These are phyloP conservation scores for Boletus sensibilis DNA, from an alignment of 768 basidiomycete species.

Conservation along the genomic window DNA sequence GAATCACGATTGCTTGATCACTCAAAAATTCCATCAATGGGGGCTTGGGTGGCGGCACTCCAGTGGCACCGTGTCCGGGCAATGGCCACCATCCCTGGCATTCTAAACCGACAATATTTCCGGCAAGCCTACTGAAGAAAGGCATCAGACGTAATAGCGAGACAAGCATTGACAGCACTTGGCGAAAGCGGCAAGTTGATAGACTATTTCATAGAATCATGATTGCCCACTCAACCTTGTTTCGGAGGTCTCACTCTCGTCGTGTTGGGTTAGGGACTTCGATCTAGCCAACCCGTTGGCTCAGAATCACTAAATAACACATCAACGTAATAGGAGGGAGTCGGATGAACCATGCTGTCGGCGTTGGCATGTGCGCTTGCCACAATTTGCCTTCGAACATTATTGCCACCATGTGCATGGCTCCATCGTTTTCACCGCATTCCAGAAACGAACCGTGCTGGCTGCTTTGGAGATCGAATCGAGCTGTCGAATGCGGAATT, in stretches of 20 bases:
- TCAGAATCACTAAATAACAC: neutral
- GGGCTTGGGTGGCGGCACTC: neutral
- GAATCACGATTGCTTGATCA: neutral
- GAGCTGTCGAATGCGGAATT: neutral
- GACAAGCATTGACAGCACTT: neutral
- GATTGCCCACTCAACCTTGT: neutral
- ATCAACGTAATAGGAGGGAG: neutral
- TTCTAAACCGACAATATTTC: neutral
- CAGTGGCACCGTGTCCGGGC: neutral
- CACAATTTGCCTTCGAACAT: neutral
- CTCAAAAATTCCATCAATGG: neutral
- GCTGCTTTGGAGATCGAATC: conserved; percentile 2
- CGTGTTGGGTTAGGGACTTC: neutral
- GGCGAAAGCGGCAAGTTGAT: no score
- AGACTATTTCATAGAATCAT: neutral
- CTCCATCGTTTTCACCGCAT: neutral
- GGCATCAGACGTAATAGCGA: neutral
- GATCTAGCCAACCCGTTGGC: neutral
- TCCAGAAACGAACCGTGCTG: conserved; percentile 6
- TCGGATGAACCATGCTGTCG: conserved; percentile 1
- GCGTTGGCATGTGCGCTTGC: conserved; percentile 13
- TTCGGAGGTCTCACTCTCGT: neutral
- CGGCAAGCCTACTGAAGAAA: neutral
- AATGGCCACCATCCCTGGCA: neutral
- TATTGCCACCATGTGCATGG: neutral